A percentile compares a stretch with the other conserved stretches of the same genome.
Evolutionary conservation across 2,329 filamentous ascomycete species (phyloP).

Genomic region (Acrodontium crateriforme): DNA sequence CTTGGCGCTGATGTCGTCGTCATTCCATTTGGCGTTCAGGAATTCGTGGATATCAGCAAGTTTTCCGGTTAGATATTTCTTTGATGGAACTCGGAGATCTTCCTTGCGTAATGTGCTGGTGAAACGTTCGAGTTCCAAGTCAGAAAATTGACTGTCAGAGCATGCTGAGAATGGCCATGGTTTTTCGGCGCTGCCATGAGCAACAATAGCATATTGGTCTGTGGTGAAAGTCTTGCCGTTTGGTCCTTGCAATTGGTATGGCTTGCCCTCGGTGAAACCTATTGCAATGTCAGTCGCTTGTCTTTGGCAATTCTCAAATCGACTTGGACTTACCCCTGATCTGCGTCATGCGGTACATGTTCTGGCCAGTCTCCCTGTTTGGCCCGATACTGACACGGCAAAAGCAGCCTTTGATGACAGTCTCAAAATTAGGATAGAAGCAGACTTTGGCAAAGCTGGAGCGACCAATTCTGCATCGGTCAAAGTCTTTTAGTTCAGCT

Average conservation of each 20-base stretch:
- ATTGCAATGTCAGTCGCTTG: slow-evolving; percentile 10
- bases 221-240: slow-evolving; percentile 69
- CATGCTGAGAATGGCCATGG: slow-evolving; percentile 84
- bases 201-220: slow-evolving; percentile 68
- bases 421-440: slow-evolving; percentile 82
- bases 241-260: slow-evolving; percentile 65
- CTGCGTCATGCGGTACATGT: slow-evolving; percentile 74
- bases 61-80: slow-evolving; percentile 53
- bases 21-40: slow-evolving; percentile 68
- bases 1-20: slow-evolving; percentile 67
- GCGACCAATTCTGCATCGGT: slow-evolving; percentile 70
- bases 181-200: slow-evolving; percentile 70
- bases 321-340: slow-evolving; percentile 55
- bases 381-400: slow-evolving; percentile 72
- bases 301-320: slow-evolving; percentile 3
- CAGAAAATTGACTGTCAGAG: slow-evolving; percentile 66
- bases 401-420: slow-evolving; percentile 70
- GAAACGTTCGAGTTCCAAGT: slow-evolving; percentile 72
- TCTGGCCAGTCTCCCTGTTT: slow-evolving; percentile 52
- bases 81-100: slow-evolving; percentile 59
- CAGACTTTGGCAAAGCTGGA: slow-evolving; percentile 81
- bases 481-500: slow-evolving; percentile 65
- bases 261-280: slow-evolving; percentile 67
- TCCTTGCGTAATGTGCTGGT: slow-evolving; percentile 61
- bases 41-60: slow-evolving; percentile 68